Conservation (phyloP, 2,329 filamentous ascomycete species). For the Emergomyces africanus region DNA sequence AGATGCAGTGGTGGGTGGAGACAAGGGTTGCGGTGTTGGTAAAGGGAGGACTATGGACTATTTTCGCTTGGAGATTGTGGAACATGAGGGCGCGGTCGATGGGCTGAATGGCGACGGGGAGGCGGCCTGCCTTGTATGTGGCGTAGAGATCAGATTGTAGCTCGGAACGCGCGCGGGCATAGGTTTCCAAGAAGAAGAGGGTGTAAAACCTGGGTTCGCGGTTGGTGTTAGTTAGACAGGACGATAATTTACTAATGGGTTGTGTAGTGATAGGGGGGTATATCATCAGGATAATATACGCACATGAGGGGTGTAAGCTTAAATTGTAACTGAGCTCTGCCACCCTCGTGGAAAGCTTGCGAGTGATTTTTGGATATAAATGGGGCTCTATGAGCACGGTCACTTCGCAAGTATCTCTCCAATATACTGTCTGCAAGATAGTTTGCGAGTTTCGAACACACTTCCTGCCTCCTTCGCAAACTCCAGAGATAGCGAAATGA, state of each 20-base stretch:
- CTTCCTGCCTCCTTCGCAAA: constrained; percentile 25
- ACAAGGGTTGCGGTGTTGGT: constrained; percentile 27
- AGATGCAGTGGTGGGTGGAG: constrained; percentile 31
- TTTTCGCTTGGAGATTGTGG: constrained; percentile 23
- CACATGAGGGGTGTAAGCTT: constrained; percentile 31
- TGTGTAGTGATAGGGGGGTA: background rate
- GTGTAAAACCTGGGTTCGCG: constrained; percentile 26
- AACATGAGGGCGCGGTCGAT: constrained; percentile 24
- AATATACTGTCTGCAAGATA: constrained; percentile 31
- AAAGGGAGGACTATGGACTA: constrained; percentile 29
- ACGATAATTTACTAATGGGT: background rate
- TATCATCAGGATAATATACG: constrained; percentile 8
- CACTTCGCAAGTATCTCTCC: constrained; percentile 24
- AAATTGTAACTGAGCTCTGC: constrained; percentile 23
- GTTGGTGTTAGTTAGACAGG: background rate
- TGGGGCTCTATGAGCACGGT: constrained; percentile 19
- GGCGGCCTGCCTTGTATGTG: constrained; percentile 26
- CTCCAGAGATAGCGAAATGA: constrained; percentile 29
- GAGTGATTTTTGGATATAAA: constrained; percentile 24
- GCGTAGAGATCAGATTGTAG: constrained; percentile 25
- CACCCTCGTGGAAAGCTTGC: constrained; percentile 22
- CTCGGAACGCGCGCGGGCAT: constrained; percentile 24
- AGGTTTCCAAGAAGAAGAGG: constrained; percentile 30
- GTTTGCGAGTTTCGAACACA: constrained; percentile 27
- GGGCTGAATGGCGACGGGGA: constrained; percentile 25